Conservation (phyloP, 805 yeast genomes). For the Candida gorgasii region DNA sequence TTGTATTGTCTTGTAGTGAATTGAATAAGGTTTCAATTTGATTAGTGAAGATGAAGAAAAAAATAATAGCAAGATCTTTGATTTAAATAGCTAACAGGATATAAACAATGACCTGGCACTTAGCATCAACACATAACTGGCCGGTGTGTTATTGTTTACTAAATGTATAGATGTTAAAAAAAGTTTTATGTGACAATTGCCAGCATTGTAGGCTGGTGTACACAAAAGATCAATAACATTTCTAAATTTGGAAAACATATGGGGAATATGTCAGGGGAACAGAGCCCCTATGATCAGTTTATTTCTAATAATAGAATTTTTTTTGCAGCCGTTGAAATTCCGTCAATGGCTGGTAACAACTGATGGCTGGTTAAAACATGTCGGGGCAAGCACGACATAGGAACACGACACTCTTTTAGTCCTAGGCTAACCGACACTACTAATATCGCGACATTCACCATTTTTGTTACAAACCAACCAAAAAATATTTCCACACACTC, state of each 20-base stretch:
- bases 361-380: conserved; percentile 9
- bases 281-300: conserved; percentile 1
- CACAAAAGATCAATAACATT: background rate
- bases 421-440: background rate
- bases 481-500: too few relatives aligned
- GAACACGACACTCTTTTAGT: background rate
- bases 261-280: conserved; percentile 3
- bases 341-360: conserved; percentile 6
- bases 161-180: background rate
- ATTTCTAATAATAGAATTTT: background rate
- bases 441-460: too few relatives aligned
- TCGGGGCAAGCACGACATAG: background rate
- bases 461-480: too few relatives aligned
- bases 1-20: background rate
- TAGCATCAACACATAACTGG: background rate
- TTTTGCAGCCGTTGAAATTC: conserved; percentile 1
- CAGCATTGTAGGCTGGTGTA: conserved; percentile 6
- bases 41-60: background rate
- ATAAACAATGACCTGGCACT: conserved; percentile 1
- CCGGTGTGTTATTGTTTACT: background rate
- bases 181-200: background rate
- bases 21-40: background rate
- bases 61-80: background rate
- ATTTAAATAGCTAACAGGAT: background rate
- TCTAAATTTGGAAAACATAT: background rate